phyloP scores from a whole-genome alignment of 441 rosid species.

The Hura crepitans region DNA sequence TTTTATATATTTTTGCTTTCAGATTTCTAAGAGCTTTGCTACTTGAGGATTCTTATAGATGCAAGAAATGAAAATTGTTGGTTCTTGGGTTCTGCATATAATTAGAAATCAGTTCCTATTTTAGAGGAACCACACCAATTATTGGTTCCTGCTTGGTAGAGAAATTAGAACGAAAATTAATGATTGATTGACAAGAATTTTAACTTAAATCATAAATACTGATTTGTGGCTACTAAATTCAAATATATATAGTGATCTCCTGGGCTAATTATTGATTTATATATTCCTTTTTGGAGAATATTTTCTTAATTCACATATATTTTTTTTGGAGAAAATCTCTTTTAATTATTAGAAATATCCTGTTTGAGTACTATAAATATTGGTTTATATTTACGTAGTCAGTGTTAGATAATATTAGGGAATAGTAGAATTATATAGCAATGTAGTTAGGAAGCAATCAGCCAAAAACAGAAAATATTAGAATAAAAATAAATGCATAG shows the following conservation, averaged over 20 bases:
- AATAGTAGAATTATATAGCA: too few species aligned
- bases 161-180: background rate
- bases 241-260: too few species aligned
- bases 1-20: background rate
- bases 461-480: too few species aligned
- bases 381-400: too few species aligned
- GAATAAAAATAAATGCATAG: too few species aligned
- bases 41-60: slow-evolving; percentile 1
- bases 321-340: too few species aligned
- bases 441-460: too few species aligned
- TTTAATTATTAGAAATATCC: too few species aligned
- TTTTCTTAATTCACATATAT: background rate
- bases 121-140: background rate
- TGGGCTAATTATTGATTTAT: background rate
- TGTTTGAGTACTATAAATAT: too few species aligned
- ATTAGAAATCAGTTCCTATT: slow-evolving; percentile 9
- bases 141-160: background rate
- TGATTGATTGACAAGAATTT: background rate
- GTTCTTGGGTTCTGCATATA: slow-evolving; percentile 1
- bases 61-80: too few species aligned
- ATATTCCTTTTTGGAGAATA: background rate
- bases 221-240: slow-evolving; percentile 1
- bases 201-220: background rate
- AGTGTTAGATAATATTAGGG: too few species aligned
- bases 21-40: background rate